phyloP scores from a whole-genome alignment of 192 early-diverging fungal species.

The Coemansia sp. region DNA sequence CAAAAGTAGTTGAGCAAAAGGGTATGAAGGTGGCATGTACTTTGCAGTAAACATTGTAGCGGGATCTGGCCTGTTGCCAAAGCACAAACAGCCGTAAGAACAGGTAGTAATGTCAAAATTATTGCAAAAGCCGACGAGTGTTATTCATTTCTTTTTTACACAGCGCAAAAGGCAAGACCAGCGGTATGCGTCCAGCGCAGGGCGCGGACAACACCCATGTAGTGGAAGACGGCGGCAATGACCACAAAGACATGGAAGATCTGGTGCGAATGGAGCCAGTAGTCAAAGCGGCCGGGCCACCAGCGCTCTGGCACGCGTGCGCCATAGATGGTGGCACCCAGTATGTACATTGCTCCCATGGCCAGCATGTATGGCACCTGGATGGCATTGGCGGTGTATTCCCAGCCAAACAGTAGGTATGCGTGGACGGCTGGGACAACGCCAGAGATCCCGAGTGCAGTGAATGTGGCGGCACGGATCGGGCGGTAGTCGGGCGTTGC shows the following conservation, averaged over 20 bases:
- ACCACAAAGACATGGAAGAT: constrained; percentile 88
- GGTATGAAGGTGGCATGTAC: no score
- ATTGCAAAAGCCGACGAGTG: not conserved
- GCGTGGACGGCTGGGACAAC: constrained; percentile 73
- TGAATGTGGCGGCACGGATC: constrained; percentile 76
- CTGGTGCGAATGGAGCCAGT: constrained; percentile 84
- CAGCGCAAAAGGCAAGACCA: constrained; percentile 26
- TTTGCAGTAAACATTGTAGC: no score
- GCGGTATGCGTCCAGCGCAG: constrained; percentile 49
- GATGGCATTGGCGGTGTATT: constrained; percentile 57
- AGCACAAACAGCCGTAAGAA: not conserved
- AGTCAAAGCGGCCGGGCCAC: constrained; percentile 82
- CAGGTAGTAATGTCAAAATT: not conserved
- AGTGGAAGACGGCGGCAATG: constrained; percentile 69
- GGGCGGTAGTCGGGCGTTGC: constrained; percentile 73
- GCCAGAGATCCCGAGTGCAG: constrained; percentile 75
- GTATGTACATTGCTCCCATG: constrained; percentile 79
- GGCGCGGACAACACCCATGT: constrained; percentile 64
- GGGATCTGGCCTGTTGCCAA: no score
- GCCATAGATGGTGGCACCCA: constrained; percentile 87
- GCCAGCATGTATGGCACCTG: constrained; percentile 62
- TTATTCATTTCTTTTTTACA: not conserved
- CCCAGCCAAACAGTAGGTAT: constrained; percentile 66
- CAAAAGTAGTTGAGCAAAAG: no score
- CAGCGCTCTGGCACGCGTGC: constrained; percentile 78